Conservation (phyloP, 1,139 yeast genomes). For the Saccharomyces hybrid region DNA sequence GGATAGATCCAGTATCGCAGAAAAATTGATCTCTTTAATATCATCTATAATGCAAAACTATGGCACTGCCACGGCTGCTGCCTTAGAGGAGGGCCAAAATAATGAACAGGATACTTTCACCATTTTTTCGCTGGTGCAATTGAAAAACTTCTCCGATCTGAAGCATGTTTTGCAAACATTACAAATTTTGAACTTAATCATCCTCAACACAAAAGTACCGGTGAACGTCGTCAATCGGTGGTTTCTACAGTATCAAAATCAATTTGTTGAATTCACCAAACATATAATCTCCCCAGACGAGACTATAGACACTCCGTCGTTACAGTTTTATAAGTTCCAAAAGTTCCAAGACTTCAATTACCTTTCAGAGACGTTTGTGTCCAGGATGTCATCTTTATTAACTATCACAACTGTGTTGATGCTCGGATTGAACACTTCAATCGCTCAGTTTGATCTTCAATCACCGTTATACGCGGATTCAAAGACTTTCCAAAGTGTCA, state of each 20-base stretch:
- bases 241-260: conserved; percentile 35
- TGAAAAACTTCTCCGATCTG: conserved; percentile 39
- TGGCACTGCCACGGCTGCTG: background rate
- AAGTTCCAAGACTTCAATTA: background rate
- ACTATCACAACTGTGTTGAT: background rate
- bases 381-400: background rate
- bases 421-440: background rate
- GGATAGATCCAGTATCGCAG: background rate
- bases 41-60: background rate
- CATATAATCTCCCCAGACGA: background rate
- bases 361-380: background rate
- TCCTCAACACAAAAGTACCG: conserved; percentile 28
- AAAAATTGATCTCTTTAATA: background rate
- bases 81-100: background rate
- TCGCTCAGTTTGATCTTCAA: background rate
- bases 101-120: background rate
- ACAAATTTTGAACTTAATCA: conserved; percentile 35
- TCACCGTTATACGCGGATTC: background rate
- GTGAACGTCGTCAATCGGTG: conserved; percentile 40
- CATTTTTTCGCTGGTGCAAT: conserved; percentile 9
- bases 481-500: background rate
- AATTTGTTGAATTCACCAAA: background rate
- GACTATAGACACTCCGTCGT: background rate
- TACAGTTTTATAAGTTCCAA: background rate
- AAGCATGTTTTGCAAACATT: conserved; percentile 39